Percentiles rank a stretch among this genome's conserved stretches.
Conservation (phyloP, 768 basidiomycete species). For the Trametes cingulata region DNA sequence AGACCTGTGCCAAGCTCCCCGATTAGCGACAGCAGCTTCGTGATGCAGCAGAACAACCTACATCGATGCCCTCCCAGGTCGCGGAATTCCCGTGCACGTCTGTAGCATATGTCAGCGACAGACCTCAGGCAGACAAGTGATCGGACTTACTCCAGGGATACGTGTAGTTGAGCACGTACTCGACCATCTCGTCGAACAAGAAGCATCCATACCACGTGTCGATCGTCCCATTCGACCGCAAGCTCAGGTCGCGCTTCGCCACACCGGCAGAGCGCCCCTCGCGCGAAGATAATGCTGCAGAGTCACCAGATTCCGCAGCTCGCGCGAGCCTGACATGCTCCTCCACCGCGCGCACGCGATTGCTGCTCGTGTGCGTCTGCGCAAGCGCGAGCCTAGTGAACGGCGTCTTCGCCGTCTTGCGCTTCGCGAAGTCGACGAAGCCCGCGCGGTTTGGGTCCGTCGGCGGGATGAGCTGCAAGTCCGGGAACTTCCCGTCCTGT, state of each 20-base stretch:
- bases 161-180: slow-evolving; percentile 72
- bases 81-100: not conserved
- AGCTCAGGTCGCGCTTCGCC: slow-evolving; percentile 43
- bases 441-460: slow-evolving; percentile 4
- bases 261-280: not conserved
- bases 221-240: slow-evolving; percentile 51
- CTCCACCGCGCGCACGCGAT: not conserved
- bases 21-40: not conserved
- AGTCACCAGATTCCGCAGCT: not conserved
- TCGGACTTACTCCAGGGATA: slow-evolving; percentile 51
- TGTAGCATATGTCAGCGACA: not conserved
- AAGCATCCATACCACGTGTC: slow-evolving; percentile 48
- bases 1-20: slow-evolving; percentile 21
- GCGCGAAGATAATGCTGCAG: not conserved
- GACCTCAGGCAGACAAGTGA: too few species aligned
- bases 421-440: slow-evolving; percentile 16
- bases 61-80: slow-evolving; percentile 16
- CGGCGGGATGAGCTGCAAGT: slow-evolving; percentile 19
- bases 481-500: slow-evolving; percentile 53
- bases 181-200: slow-evolving; percentile 61
- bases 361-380: not conserved
- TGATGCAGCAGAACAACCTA: slow-evolving; percentile 8
- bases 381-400: too few species aligned
- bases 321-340: not conserved
- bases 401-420: not conserved